Conservation (phyloP, 805 yeast species). For the Wickerhamiella dianesei region DNA sequence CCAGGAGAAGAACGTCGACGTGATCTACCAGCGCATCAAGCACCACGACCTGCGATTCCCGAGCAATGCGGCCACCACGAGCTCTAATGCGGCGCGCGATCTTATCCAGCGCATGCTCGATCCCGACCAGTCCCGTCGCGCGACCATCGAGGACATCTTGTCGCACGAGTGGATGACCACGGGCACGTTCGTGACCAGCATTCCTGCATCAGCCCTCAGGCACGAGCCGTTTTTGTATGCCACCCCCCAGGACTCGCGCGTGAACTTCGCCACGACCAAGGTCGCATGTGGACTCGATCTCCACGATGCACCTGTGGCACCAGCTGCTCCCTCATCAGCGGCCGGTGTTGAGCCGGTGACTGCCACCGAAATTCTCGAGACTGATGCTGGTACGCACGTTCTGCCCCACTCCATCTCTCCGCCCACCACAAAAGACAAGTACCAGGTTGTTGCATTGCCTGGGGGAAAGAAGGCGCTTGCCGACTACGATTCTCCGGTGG, state of each 20-base stretch:
- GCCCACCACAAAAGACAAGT: slow-evolving; percentile 76
- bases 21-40: slow-evolving; percentile 85
- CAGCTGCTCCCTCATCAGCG: too few species aligned
- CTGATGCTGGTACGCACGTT: slow-evolving; percentile 27
- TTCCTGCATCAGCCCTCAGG: slow-evolving; percentile 49
- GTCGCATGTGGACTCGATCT: slow-evolving; percentile 37
- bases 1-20: slow-evolving; percentile 87
- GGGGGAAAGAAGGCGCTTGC: slow-evolving; percentile 12
- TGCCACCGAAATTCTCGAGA: not conserved
- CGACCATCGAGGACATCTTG: slow-evolving; percentile 63
- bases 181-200: slow-evolving; percentile 65
- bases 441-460: slow-evolving; percentile 33
- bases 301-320: slow-evolving; percentile 10
- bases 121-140: slow-evolving; percentile 69
- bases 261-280: slow-evolving; percentile 51
- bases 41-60: slow-evolving; percentile 72
- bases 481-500: slow-evolving; percentile 21
- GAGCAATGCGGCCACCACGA: slow-evolving; percentile 28
- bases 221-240: slow-evolving; percentile 47
- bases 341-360: slow-evolving; percentile 1
- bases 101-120: slow-evolving; percentile 56
- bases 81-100: slow-evolving; percentile 57
- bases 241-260: slow-evolving; percentile 46
- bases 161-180: slow-evolving; percentile 70
- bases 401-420: slow-evolving; percentile 88